Conservation (phyloP, 192 early-diverging fungal species). For the Kickxella alabastrina region DNA sequence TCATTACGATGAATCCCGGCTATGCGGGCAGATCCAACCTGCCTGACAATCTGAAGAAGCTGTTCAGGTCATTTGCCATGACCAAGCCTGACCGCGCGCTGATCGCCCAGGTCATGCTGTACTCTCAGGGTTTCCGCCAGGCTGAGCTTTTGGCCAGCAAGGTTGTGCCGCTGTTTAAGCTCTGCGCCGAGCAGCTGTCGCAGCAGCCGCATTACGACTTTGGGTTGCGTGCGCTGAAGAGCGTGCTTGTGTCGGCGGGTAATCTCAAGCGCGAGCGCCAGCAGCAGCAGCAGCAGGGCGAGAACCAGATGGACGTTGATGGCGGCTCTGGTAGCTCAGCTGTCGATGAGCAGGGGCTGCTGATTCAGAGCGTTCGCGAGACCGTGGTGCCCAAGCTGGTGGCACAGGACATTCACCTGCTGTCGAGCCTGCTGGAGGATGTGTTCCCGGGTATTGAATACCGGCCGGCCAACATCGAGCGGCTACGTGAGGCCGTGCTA, state of each 20-base stretch:
- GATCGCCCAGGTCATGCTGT: slow-evolving; percentile 99
- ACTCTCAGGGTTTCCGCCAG: slow-evolving; percentile 97
- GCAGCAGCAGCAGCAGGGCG: slow-evolving; percentile 51
- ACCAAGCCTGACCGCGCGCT: slow-evolving; percentile 95
- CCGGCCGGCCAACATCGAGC: slow-evolving; percentile 69
- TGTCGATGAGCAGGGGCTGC: slow-evolving; percentile 88
- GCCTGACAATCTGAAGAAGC: slow-evolving; percentile 98
- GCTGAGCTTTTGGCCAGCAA: slow-evolving; percentile 92
- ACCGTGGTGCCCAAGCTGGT: slow-evolving; percentile 98
- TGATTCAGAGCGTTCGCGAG: slow-evolving; percentile 96
- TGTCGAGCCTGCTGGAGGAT: slow-evolving; percentile 82
- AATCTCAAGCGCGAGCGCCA: slow-evolving; percentile 90
- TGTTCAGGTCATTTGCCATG: slow-evolving; percentile 99
- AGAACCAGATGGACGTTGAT: slow-evolving; percentile 32
- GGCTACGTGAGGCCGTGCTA: slow-evolving; percentile 69
- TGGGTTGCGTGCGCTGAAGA: slow-evolving; percentile 96
- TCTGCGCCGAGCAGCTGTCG: slow-evolving; percentile 92
- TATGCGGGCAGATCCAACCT: slow-evolving; percentile 98
- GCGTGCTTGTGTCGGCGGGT: slow-evolving; percentile 98
- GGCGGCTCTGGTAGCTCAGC: too few species aligned
- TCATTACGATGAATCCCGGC: slow-evolving; percentile 99
- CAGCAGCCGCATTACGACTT: slow-evolving; percentile 99
- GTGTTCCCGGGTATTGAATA: slow-evolving; percentile 93
- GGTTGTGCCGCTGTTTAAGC: slow-evolving; percentile 95
- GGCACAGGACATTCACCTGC: slow-evolving; percentile 87